These are phyloP conservation scores for Chondrostereum purpureum DNA, from an alignment of 1,284 basidiomycete genomes.

Conservation along the genomic window DNA sequence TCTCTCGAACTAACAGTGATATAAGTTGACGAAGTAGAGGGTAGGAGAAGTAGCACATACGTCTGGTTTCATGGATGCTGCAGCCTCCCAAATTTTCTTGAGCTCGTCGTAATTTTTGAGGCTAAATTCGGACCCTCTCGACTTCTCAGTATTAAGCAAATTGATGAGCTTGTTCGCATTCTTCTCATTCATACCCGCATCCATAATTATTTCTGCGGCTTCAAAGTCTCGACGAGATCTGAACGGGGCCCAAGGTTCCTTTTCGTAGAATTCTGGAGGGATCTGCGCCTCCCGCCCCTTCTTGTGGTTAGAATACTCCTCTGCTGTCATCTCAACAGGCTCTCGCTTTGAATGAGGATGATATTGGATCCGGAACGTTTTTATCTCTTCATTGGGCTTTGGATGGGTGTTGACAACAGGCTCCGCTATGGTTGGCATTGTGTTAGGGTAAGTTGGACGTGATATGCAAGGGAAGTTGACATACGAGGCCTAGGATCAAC, in stretches of 20 bases:
- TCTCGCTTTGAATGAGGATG: too few relatives aligned
- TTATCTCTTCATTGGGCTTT: too few relatives aligned
- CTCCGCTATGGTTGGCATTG: too few relatives aligned
- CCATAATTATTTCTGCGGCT: conserved; percentile 8
- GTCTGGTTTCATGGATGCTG: conserved; percentile 6
- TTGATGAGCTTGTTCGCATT: conserved; percentile 1
- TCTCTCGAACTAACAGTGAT: conserved; percentile 15
- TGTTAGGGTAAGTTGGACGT: too few relatives aligned
- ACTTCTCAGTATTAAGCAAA: conserved; percentile 1
- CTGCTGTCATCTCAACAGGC: too few relatives aligned
- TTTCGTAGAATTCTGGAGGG: neutral
- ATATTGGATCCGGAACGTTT: too few relatives aligned
- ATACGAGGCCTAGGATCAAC: too few relatives aligned
- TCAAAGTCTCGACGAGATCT: conserved; percentile 11
- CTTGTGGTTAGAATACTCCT: too few relatives aligned
- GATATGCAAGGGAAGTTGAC: too few relatives aligned
- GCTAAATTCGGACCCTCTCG: conserved; percentile 2
- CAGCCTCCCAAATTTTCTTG: conserved; percentile 7
- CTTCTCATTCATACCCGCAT: conserved; percentile 1
- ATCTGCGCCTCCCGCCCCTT: too few relatives aligned
- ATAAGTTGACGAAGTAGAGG: neutral
- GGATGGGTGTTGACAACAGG: too few relatives aligned
- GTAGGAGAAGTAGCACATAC: too few relatives aligned
- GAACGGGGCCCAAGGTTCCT: conserved; percentile 11
- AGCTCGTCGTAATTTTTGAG: conserved; percentile 6